Evolutionary conservation across 2,329 filamentous ascomycete genomes (phyloP).

Genomic region (Drechmeria coniospora): DNA sequence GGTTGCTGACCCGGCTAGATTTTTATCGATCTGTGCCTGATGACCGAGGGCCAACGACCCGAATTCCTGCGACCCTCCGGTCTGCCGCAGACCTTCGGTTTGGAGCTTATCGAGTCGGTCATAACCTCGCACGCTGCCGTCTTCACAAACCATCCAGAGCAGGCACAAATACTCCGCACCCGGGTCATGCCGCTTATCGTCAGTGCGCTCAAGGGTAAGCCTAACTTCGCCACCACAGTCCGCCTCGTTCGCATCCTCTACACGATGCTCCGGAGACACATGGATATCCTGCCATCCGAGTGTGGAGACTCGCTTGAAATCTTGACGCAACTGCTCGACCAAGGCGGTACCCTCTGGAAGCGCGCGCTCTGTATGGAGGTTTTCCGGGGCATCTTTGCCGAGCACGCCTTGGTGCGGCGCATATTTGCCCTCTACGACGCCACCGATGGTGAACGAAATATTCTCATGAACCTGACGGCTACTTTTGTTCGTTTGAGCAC

Average conservation of each 20-base stretch:
- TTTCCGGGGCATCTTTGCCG: slow-evolving; percentile 70
- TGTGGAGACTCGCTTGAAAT: slow-evolving; percentile 71
- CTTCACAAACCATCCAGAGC: slow-evolving; percentile 65
- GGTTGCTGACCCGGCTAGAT: slow-evolving; percentile 32
- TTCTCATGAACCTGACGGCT: slow-evolving; percentile 70
- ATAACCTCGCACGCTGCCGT: slow-evolving; percentile 72
- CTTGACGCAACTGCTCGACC: slow-evolving; percentile 74
- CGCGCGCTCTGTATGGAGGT: slow-evolving; percentile 82
- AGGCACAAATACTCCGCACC: slow-evolving; percentile 60
- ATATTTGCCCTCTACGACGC: slow-evolving; percentile 73
- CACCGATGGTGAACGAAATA: slow-evolving; percentile 52
- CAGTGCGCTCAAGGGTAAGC: slow-evolving; percentile 59
- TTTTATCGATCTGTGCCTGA: slow-evolving; percentile 77
- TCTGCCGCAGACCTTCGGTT: slow-evolving; percentile 65
- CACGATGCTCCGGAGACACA: slow-evolving; percentile 63
- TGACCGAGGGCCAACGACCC: slow-evolving; percentile 71
- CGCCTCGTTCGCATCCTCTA: slow-evolving; percentile 72
- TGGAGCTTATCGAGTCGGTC: slow-evolving; percentile 86
- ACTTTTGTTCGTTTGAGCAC: slow-evolving; percentile 85
- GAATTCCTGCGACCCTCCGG: slow-evolving; percentile 68
- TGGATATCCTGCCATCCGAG: slow-evolving; percentile 59
- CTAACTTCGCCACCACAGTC: slow-evolving; percentile 69
- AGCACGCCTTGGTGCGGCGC: slow-evolving; percentile 60
- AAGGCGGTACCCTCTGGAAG: slow-evolving; percentile 75
- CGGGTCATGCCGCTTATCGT: slow-evolving; percentile 74